A percentile compares a stretch with the other conserved stretches of the same genome.
These are phyloP conservation scores for Botrytis galanthina DNA, from an alignment of 2,329 filamentous ascomycete species.

Conservation along the genomic window DNA sequence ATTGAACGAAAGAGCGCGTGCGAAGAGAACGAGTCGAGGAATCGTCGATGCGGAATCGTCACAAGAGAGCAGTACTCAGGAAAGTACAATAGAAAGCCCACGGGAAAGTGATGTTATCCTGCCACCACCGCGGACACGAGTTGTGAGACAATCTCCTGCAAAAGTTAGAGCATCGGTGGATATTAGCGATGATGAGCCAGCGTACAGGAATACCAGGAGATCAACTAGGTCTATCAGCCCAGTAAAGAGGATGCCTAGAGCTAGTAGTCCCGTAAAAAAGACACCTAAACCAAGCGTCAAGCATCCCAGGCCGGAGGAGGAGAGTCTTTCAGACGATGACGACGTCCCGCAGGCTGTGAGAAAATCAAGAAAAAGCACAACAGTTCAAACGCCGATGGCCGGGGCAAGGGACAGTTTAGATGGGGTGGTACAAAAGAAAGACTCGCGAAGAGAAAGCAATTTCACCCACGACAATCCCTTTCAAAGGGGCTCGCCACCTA, in stretches of 20 bases:
- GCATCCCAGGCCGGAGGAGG: conserved; percentile 51
- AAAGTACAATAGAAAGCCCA: conserved; percentile 5
- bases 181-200: conserved; percentile 18
- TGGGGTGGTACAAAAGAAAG: conserved; percentile 23
- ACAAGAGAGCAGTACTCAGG: conserved; percentile 45
- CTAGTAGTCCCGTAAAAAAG: conserved; percentile 49
- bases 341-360: conserved; percentile 46
- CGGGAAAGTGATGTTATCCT: conserved; percentile 43
- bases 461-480: conserved; percentile 94
- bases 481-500: conserved; percentile 77
- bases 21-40: conserved; percentile 82
- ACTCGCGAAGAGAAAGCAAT: conserved; percentile 52
- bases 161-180: conserved; percentile 42
- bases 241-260: conserved; percentile 52
- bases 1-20: conserved; percentile 69
- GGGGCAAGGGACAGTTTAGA: conserved; percentile 56
- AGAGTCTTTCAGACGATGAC: conserved; percentile 47
- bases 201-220: conserved; percentile 44
- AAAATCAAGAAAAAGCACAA: conserved; percentile 51
- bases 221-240: conserved; percentile 52
- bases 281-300: conserved; percentile 56
- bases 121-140: conserved; percentile 49
- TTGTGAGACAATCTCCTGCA: conserved; percentile 52
- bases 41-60: conserved; percentile 64
- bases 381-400: conserved; percentile 44